phyloP scores from a whole-genome alignment of 2,329 filamentous ascomycete species.

The Chrysoporthe puriensis region DNA sequence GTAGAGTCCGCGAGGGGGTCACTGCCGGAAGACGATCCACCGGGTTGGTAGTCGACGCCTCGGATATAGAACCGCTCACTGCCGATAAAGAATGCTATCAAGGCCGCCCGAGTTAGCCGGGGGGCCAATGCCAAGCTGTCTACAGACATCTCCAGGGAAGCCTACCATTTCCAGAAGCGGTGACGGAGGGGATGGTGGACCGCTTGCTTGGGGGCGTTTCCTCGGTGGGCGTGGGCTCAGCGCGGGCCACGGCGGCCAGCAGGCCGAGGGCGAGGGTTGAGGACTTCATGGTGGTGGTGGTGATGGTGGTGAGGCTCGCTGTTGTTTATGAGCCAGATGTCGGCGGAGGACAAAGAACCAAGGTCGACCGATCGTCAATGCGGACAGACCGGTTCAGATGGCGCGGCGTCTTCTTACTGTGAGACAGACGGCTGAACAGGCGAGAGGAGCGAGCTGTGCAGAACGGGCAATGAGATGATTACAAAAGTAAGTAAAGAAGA shows the following conservation, averaged over 20 bases:
- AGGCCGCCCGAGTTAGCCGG: background rate
- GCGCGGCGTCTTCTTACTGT: background rate
- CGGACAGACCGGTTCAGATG: background rate
- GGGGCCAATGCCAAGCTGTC: background rate
- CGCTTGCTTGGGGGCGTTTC: constrained; percentile 55
- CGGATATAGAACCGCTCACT: constrained; percentile 61
- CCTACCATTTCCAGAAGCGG: constrained; percentile 61
- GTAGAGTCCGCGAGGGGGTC: constrained; percentile 77
- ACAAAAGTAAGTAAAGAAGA: background rate
- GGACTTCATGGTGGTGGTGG: constrained; percentile 51
- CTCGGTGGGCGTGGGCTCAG: constrained; percentile 54
- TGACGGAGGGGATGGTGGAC: constrained; percentile 52
- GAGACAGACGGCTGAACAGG: background rate
- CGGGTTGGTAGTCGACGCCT: constrained; percentile 67
- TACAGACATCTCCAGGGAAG: background rate
- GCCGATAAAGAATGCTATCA: constrained; percentile 58
- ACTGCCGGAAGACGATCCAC: constrained; percentile 55
- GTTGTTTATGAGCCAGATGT: background rate
- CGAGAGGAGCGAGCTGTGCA: background rate
- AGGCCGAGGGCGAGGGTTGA: constrained; percentile 52
- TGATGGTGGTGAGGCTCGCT: background rate
- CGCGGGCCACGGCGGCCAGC: constrained; percentile 50
- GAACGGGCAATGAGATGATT: background rate
- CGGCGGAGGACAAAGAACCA: background rate
- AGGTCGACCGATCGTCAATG: background rate